Conservation (phyloP, 2,329 filamentous ascomycete genomes). For the Ophiostoma sp. region DNA sequence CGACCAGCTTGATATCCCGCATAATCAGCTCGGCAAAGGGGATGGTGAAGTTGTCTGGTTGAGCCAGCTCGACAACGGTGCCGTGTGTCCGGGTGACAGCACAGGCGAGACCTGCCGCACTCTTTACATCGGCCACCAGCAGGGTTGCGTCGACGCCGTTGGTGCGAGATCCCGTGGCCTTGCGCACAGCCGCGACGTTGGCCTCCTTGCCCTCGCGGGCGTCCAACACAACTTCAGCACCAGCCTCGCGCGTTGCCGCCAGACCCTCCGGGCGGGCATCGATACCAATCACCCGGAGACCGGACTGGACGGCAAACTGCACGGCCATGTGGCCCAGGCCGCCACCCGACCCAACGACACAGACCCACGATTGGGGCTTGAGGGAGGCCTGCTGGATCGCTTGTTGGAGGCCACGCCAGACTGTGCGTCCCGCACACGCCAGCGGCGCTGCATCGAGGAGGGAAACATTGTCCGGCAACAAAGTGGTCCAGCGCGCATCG, state of each 20-base stretch:
- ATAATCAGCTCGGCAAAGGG: conserved; percentile 52
- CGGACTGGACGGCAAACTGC: conserved; percentile 50
- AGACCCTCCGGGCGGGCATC: conserved; percentile 42
- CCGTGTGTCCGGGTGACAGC: conserved; percentile 62
- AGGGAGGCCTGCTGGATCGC: conserved; percentile 33
- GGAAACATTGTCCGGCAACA: conserved; percentile 49
- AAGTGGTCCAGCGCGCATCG: conserved; percentile 49
- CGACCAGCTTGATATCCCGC: conserved; percentile 52
- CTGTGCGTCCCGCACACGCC: conserved; percentile 56
- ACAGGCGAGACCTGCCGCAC: conserved; percentile 51
- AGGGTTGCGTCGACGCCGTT: conserved; percentile 54
- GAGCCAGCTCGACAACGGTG: conserved; percentile 59
- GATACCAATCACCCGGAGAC: conserved; percentile 52
- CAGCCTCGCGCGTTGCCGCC: conserved; percentile 44
- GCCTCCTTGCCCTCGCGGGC: conserved; percentile 41
- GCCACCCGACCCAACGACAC: conserved; percentile 51
- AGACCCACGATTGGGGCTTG: conserved; percentile 42
- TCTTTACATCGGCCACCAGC: conserved; percentile 53
- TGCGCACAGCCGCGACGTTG: conserved; percentile 38
- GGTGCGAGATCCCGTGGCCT: conserved; percentile 42
- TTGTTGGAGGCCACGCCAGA: conserved; percentile 49
- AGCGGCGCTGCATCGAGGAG: conserved; percentile 56
- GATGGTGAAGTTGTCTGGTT: conserved; percentile 43
- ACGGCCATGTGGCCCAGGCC: conserved; percentile 49
- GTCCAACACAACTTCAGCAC: conserved; percentile 47